Percentiles rank a stretch among this genome's conserved stretches.
These are phyloP conservation scores for Blechomonas ayalai DNA, from an alignment of 208 protist genomes.

Conservation along the genomic window DNA sequence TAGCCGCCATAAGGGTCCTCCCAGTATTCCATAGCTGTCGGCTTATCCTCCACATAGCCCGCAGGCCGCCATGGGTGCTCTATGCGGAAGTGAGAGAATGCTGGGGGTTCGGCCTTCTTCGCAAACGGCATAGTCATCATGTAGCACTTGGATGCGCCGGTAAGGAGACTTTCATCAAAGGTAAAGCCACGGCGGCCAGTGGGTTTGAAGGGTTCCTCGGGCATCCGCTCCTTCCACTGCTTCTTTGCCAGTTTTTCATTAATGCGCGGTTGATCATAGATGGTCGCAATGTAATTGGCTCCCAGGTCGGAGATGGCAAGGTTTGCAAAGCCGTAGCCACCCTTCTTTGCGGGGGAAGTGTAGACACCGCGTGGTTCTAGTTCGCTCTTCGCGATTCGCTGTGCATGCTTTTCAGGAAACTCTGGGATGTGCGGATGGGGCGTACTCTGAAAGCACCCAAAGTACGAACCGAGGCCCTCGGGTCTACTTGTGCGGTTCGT, in stretches of 20 bases:
- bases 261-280: conserved; percentile 70
- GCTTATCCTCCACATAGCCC: conserved; percentile 68
- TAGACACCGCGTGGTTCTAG: conserved; percentile 58
- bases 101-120: conserved; percentile 22
- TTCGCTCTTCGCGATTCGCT: conserved; percentile 19
- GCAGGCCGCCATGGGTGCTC: conserved; percentile 66
- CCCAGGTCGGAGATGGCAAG: conserved; percentile 45
- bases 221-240: conserved; percentile 50
- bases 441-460: conserved; percentile 54
- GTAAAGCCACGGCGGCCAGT: conserved; percentile 64
- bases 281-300: conserved; percentile 74
- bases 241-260: conserved; percentile 47
- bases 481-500: conserved; percentile 29
- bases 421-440: conserved; percentile 55
- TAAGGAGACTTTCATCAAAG: conserved; percentile 72
- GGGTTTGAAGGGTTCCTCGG: conserved; percentile 55
- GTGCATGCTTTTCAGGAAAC: conserved; percentile 26
- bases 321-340: conserved; percentile 59
- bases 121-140: conserved; percentile 75
- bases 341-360: conserved; percentile 65
- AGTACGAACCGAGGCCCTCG: conserved; percentile 80
- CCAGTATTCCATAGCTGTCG: conserved; percentile 65
- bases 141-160: conserved; percentile 69
- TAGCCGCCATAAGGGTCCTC: conserved; percentile 79
- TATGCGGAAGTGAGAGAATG: conserved; percentile 44